Percentiles rank a stretch among this genome's conserved stretches.
These are phyloP conservation scores for Silene conica DNA, from an alignment of 148 eudicot genomes.

Conservation along the genomic window DNA sequence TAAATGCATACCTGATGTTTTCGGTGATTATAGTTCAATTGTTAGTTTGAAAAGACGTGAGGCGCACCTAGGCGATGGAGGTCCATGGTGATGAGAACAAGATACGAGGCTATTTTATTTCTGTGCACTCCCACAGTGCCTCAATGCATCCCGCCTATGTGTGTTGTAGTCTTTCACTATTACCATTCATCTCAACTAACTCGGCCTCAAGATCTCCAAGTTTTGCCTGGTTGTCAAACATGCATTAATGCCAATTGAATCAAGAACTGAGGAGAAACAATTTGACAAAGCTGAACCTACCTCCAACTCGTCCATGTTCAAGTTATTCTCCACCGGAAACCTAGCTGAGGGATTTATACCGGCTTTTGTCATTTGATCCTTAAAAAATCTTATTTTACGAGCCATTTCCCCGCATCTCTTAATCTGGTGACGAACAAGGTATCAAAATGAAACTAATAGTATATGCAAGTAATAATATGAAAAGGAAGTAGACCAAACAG, in stretches of 20 bases:
- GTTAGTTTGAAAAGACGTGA: too few species aligned
- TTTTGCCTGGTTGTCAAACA: slow-evolving; percentile 39
- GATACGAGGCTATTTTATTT: too few species aligned
- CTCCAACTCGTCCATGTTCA: slow-evolving; percentile 67
- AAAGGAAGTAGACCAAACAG: not conserved
- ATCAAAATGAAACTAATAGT: not conserved
- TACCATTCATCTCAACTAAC: slow-evolving; percentile 65
- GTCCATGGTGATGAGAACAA: too few species aligned
- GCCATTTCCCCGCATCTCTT: slow-evolving; percentile 88
- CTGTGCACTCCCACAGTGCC: too few species aligned
- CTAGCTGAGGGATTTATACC: slow-evolving; percentile 52
- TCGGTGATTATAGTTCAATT: slow-evolving; percentile 54
- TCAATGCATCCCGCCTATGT: slow-evolving; percentile 19
- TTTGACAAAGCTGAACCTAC: slow-evolving; percentile 26
- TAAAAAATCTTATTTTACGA: slow-evolving; percentile 63
- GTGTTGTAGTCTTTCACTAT: slow-evolving; percentile 62
- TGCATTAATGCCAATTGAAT: slow-evolving; percentile 2
- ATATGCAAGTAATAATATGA: not conserved
- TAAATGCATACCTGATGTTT: slow-evolving; percentile 51
- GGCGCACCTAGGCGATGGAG: too few species aligned
- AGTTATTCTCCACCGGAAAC: slow-evolving; percentile 28
- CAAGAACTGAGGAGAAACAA: not conserved
- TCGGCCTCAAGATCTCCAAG: slow-evolving; percentile 69
- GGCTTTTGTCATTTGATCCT: slow-evolving; percentile 65
- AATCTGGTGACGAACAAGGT: slow-evolving; percentile 33